A percentile compares a stretch with the other conserved stretches of the same genome.
These are phyloP conservation scores for Chaetomium globosum DNA, from an alignment of 2,329 filamentous ascomycete genomes.

Conservation along the genomic window DNA sequence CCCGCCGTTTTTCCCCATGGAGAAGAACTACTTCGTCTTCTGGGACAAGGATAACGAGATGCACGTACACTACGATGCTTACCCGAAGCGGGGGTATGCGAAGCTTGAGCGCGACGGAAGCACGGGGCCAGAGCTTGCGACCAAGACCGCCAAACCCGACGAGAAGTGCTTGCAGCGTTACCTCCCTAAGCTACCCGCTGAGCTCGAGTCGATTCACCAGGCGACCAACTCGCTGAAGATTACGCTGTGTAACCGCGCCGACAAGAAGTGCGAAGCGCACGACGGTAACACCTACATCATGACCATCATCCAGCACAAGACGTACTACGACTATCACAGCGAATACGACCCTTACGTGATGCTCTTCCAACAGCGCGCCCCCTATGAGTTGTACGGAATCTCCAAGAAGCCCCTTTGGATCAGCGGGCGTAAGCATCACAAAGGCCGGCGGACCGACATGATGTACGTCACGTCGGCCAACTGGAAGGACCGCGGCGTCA, in stretches of 20 bases:
- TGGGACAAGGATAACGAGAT: slow-evolving; percentile 54
- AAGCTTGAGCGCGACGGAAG: slow-evolving; percentile 50
- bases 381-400: slow-evolving; percentile 55
- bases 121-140: slow-evolving; percentile 52
- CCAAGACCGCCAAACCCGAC: slow-evolving; percentile 44
- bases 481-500: slow-evolving; percentile 53
- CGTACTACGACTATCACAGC: slow-evolving; percentile 50
- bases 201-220: slow-evolving; percentile 58
- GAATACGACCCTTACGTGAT: slow-evolving; percentile 61
- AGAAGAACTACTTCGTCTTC: slow-evolving; percentile 67
- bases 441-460: slow-evolving; percentile 52
- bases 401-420: slow-evolving; percentile 59
- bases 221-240: slow-evolving; percentile 61
- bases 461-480: slow-evolving; percentile 60
- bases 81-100: slow-evolving; percentile 54
- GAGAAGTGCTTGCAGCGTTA: slow-evolving; percentile 50
- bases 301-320: slow-evolving; percentile 59
- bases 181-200: slow-evolving; percentile 45
- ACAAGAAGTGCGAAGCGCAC: slow-evolving; percentile 47
- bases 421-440: slow-evolving; percentile 48
- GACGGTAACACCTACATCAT: slow-evolving; percentile 58
- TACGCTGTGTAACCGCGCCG: slow-evolving; percentile 55
- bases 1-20: slow-evolving; percentile 47
- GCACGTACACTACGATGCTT: slow-evolving; percentile 58
- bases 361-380: slow-evolving; percentile 51